Base-by-base conservation (phyloP, 371 early-diverging fungal species). In the Conidiobolus coronatus region DNA sequence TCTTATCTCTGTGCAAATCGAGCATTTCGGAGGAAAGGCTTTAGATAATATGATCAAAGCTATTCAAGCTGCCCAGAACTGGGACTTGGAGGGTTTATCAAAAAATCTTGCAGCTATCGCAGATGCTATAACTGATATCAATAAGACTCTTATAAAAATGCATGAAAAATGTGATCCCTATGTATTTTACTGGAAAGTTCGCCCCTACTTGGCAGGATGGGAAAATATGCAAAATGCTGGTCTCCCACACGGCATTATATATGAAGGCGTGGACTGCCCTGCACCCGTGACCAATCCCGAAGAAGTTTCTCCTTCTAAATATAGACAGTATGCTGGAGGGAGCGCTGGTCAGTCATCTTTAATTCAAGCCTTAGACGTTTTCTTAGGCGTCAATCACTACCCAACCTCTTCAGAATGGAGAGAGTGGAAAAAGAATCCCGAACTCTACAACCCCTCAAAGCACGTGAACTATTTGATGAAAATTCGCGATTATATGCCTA, bases 401-500 rank as follows among this genome's bases (percentile, higher is more conserved):
- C 82, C 83, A 6, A 85, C 82, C 0, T 75, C 80, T 43, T 56
- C 64, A 12, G 37, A 46, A 37, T 46, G 46, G 46, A n/a, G 24
- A 34, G 7, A 23, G 14, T 20, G 13, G 20, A 46, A 46, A 15
- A 38, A 46, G 22, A 29, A 48, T 8, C 49, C 50, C 15, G 24
- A 42, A 6, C 24, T 19, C 2, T 44, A 61, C 36, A 49, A 50
- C 21, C n/a, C n/a, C n/a, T n/a, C n/a, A n/a, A 21, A 55, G 46
- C 22, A 34, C 4, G 33, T 49, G 12, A 45, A 29, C 67, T 71
- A 67, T 48, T 62, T 94, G 37, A 73, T 76, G 44, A 81, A 77
- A 40, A 95, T 95, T 88, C 80, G 95, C 39, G 68, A 77, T 48
- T 86, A 91, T 60, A 88, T 95, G 83, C 86, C 93, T 4, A 69